Base-by-base conservation (phyloP, 1,139 yeast species). In the Pichia sorboxylosa region DNA sequence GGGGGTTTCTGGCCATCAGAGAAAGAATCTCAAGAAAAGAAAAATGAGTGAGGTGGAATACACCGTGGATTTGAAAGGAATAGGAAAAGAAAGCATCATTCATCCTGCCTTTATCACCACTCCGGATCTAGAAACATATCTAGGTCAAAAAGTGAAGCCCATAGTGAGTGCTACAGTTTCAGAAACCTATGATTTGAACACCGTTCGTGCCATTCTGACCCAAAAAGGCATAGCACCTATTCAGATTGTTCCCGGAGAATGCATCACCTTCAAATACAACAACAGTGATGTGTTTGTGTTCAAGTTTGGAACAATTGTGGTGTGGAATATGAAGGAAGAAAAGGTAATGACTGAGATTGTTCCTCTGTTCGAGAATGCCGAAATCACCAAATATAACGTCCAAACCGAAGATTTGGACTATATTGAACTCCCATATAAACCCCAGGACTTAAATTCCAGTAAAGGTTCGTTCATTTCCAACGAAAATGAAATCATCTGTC, bases 391-490 rank as follows among this genome's bases (percentile, higher is more conserved):
- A 5, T 75, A 75, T 45, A 59, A 59, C 2, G 59, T 63, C 11
- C 95, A 85, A 46, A 72, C 84, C 26, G 96, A 85, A 48, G 96
- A 85, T 47, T 70, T 85, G 72, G 95, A 85, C 51, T 85, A 63
- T 56, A 59, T 82, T n/a, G 90, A 80, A 37, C 51, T 69, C 9
- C 41, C 39, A 7, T n/a, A n/a, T n/a, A n/a, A n/a, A n/a, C 45
- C 34, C 14, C 51, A 52, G 52, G 25, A 55, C 54, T 5, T 37
- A 7, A 46, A 17, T n/a, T 7, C 17, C 5, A 18, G 9, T 2
- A 26, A 21, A 3, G 33, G 33, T 9, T 35, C 41, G 1, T 30
- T 24, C 14, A 36, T 38, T 16, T 23, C 43, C 1, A 23, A 31
- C n/a, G 40, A 40, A n/a, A 37, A 27, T 6, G 45, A 42, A 28